phyloP scores from a whole-genome alignment of 1,284 basidiomycete genomes.

The Ustilago esculenta region DNA sequence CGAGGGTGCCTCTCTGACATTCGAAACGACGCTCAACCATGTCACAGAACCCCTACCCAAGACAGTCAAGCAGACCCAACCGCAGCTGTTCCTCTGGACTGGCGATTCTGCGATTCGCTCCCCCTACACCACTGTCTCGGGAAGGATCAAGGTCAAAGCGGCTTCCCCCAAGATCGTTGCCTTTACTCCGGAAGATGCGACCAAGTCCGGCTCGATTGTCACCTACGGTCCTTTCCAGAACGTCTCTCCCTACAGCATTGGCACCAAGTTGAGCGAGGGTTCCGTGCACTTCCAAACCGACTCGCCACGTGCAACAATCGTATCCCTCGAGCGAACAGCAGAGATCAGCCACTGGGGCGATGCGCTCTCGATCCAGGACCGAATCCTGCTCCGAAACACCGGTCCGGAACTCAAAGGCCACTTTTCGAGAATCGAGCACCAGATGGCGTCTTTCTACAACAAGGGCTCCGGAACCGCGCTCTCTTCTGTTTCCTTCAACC shows the following conservation, averaged over 20 bases:
- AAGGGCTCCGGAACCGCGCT: slow-evolving; percentile 76
- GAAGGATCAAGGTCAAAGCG: slow-evolving; percentile 78
- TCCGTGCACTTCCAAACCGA: slow-evolving; percentile 83
- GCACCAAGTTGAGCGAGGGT: slow-evolving; percentile 68
- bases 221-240: slow-evolving; percentile 87
- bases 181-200: slow-evolving; percentile 70
- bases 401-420: slow-evolving; percentile 93
- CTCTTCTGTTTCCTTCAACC: slow-evolving; percentile 75
- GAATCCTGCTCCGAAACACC: slow-evolving; percentile 82
- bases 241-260: slow-evolving; percentile 71
- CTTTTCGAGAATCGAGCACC: slow-evolving; percentile 90
- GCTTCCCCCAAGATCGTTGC: slow-evolving; percentile 37
- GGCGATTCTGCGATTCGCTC: slow-evolving; percentile 81
- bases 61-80: slow-evolving; percentile 78
- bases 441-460: slow-evolving; percentile 76
- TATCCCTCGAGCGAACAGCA: slow-evolving; percentile 77
- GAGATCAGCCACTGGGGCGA: slow-evolving; percentile 98
- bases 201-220: slow-evolving; percentile 81
- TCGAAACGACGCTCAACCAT: slow-evolving; percentile 77
- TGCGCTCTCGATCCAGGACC: slow-evolving; percentile 91
- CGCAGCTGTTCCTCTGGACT: slow-evolving; percentile 80
- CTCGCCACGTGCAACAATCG: slow-evolving; percentile 80
- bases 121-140: slow-evolving; percentile 81
- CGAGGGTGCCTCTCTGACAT: slow-evolving; percentile 14
- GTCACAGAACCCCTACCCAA: slow-evolving; percentile 79